Evolutionary conservation across 805 yeast genomes (phyloP), one percentile per base, ranked within the genome.

Genomic region (Grigorovia transvaalensis): DNA sequence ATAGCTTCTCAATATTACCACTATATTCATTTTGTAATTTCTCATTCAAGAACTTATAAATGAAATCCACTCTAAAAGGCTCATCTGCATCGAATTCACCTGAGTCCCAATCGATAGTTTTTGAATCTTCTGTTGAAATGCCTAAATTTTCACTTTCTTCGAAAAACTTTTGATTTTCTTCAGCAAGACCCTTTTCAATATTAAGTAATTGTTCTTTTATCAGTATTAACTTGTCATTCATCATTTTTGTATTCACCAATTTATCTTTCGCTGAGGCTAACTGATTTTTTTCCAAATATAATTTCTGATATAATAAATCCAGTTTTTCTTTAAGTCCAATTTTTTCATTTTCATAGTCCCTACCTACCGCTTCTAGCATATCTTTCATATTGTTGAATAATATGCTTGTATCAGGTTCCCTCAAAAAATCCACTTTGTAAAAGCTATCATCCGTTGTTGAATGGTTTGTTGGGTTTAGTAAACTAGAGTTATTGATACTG

Each of bases 21-120:
- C 54, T 58, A 48, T 63, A 65, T 20, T 64, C 60, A 38, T 64
- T 62, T 29, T 67, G 69, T 15, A 76, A 54, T 54, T 70, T 70
- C 4, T 62, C 55, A 51, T 74, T 75, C n/a, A 85, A 67, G 56
- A 74, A 75, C 43, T 79, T 76, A 60, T 77, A 82, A 13, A 86
- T 73, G 7, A 79, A 73, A 61, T 77, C 74, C 11, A 88, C 77
- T 48, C 85, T 76, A 67, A 88, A 91, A n/a, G 96, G 96, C 62
- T 87, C 91, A 68, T 90, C 97, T 0, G 96, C 91, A 66, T 85
- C 91, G 59, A 81, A 84, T 52, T 76, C 81, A 27, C 81, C 83
- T 67, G 74, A 57, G 65, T 61, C 60, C 71, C 67, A 63, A 67
- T 65, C 54, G 60, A 63, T 59, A 7, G 58, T 62, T 2, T 57